Conservation (phyloP, 345 rosid genomes). For the Conringia planisiliqua region DNA sequence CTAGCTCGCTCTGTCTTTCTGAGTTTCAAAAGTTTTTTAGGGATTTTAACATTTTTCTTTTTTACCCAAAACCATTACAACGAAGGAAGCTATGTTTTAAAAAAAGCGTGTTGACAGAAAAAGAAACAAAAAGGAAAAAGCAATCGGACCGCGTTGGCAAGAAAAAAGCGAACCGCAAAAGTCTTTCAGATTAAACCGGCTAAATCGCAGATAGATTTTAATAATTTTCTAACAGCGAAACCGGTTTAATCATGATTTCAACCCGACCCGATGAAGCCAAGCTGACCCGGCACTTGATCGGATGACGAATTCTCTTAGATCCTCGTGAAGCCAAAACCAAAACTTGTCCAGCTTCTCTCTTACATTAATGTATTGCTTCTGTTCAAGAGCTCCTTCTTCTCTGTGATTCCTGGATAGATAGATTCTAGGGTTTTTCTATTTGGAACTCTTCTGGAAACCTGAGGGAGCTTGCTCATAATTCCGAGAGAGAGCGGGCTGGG, state of each 20-base stretch:
- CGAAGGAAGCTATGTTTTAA: constrained; percentile 4
- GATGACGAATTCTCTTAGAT: not conserved
- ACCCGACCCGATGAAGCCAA: constrained; percentile 8
- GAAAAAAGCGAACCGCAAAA: not conserved
- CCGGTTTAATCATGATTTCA: not conserved
- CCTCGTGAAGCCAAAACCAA: constrained; percentile 18
- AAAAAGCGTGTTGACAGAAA: constrained; percentile 21
- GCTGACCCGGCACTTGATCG: constrained; percentile 6
- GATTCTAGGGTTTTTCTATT: constrained; percentile 24
- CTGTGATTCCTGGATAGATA: constrained; percentile 11
- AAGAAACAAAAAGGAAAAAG: not conserved
- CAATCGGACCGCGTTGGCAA: constrained; percentile 6
- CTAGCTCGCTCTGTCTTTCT: constrained; percentile 5
- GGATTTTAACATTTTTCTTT: not conserved
- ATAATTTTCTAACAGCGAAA: not conserved
- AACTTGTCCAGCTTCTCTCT: not conserved
- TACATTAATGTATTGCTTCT: constrained; percentile 7
- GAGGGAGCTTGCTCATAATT: not conserved
- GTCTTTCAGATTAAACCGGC: constrained; percentile 10
- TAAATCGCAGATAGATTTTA: not conserved
- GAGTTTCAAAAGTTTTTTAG: constrained; percentile 23
- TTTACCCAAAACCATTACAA: constrained; percentile 16
- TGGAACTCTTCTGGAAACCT: not conserved
- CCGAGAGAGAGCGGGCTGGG: not conserved
- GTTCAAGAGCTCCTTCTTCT: not conserved